Evolutionary conservation across 495 filamentous ascomycete genomes (phyloP), one percentile per base, ranked within the genome.

Genomic region (Aspergillus incahuasiensis): DNA sequence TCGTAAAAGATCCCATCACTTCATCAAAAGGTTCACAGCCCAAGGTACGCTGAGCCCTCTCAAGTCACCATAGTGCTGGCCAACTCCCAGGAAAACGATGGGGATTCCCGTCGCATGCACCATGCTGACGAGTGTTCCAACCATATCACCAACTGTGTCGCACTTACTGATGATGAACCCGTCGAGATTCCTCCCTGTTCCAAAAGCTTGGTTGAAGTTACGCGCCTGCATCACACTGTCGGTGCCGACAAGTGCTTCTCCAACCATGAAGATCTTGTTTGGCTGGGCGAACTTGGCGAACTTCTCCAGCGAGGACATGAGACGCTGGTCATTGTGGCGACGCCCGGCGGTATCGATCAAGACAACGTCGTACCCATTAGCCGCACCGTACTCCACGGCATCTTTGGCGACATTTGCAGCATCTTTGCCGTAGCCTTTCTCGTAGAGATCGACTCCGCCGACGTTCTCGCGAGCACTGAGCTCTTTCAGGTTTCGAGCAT

Each of bases 201-300:
- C 94, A 75, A 98, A 98, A 2, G 88, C 87, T 21, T 84, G 82
- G 64, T 97, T 97, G 77, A 98, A 98, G 63, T 96, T 96, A 50
- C 92, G 78, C 6, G 95, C 94, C 76, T 98, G 94, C 55, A 89
- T 88, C 38, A 98, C 95, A 18, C 87, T 89, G 68, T 98, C 95
- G 8, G 87, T 92, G 20, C 94, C 94, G 3, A 97, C 95, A 7
- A 98, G 79, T 19, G 94, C 94, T 81, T 98, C 94, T 55, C 91
- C 94, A 66, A 98, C 94, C 94, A 98, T 97, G 63, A 98, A 81
- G 56, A 97, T 96, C 79, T 98, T 97, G 68, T 98, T 92, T 2
- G 95, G 95, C 48, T 90, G 79, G 7, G 94, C 94, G 64, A 97
- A 87, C 64, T 95, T 94, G 59, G 89, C 94, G 65, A 98, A 98